Percentiles rank a stretch among this genome's conserved stretches.
Conservation (phyloP, 2,329 filamentous ascomycete genomes). For the Calonectria hawksworthii region DNA sequence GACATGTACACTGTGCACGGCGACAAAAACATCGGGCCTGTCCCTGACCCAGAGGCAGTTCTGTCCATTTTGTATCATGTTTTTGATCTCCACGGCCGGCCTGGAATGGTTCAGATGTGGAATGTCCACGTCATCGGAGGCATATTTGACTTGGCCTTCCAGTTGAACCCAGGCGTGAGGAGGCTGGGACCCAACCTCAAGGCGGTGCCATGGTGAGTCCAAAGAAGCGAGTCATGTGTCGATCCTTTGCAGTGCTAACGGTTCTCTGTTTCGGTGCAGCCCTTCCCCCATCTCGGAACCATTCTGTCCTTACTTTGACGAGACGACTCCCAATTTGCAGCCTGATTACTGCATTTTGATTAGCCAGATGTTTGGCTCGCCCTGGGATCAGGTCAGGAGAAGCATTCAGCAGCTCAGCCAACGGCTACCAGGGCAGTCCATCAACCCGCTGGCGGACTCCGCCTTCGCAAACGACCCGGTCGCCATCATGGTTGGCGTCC, state of each 20-base stretch:
- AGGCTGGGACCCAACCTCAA: not conserved
- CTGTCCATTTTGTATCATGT: not conserved
- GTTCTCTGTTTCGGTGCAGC: not conserved
- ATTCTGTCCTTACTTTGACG: not conserved
- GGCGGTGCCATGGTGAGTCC: not conserved
- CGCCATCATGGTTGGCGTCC: not conserved
- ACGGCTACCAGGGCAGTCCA: not conserved
- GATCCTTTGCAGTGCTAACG: not conserved
- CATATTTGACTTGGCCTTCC: not conserved
- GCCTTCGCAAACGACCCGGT: not conserved
- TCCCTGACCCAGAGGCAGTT: too few relatives aligned
- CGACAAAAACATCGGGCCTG: too few relatives aligned
- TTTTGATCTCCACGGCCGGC: not conserved
- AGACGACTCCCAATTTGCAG: not conserved
- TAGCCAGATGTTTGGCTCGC: not conserved
- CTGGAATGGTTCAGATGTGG: not conserved
- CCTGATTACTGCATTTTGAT: not conserved
- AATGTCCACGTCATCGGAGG: not conserved
- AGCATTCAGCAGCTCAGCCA: not conserved
- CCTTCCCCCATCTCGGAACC: not conserved
- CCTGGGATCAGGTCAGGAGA: not conserved
- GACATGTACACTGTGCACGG: not conserved
- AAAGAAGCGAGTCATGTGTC: not conserved
- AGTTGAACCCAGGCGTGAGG: not conserved
- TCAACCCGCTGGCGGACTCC: not conserved